Base-by-base conservation (phyloP, 306 rosid species). In the Leucaena leucocephala region DNA sequence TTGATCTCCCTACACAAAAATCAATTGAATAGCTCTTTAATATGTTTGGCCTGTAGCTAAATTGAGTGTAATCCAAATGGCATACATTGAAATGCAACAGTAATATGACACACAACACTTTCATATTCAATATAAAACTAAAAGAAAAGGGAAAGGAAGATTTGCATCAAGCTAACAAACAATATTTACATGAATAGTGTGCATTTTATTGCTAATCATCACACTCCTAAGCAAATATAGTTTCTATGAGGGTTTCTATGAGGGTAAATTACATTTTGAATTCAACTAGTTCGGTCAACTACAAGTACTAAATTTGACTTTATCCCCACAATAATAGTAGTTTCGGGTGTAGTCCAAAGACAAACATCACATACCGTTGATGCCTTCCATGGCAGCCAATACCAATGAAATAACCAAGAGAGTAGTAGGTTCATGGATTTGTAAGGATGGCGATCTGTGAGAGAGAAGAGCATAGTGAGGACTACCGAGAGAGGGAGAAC, bases 151-250 rank as follows among this genome's bases (percentile, higher is more conserved):
- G 80, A 69, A 12, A 49, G n/a, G 45, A 81, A 39, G 44, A 13
- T 74, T 70, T 55, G 58, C 10, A 62, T 48, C 35, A 64, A 36
- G 67, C 49, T 22, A 50, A 64, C 84, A 68, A 46, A 61, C 21
- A 80, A 72, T 79, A 87, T 96, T 88, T 89, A 96, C 99, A 83
- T 96, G 99, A 98, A 96, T 96, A 68, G 99, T 96, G 88, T 96
- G 99, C 4, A 98, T 96, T 87, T 96, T 96, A 59, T 98, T 98
- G 82, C 99, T 96, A 80, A 98, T 96, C 9, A 97, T 96, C 85
- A 93, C 99, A 75, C 99, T n/a, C 99, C 66, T 96, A 96, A 55
- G 98, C 99, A 86, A 96, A 96, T 81, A 96, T 98, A 19, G 98
- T 96, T 57, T 98, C n/a, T n/a, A n/a, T n/a, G n/a, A n/a, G n/a